Percentiles rank a stretch among this genome's conserved stretches.
These are phyloP conservation scores for Botrytis cinerea DNA, from an alignment of 2,329 filamentous ascomycete species.

Conservation along the genomic window DNA sequence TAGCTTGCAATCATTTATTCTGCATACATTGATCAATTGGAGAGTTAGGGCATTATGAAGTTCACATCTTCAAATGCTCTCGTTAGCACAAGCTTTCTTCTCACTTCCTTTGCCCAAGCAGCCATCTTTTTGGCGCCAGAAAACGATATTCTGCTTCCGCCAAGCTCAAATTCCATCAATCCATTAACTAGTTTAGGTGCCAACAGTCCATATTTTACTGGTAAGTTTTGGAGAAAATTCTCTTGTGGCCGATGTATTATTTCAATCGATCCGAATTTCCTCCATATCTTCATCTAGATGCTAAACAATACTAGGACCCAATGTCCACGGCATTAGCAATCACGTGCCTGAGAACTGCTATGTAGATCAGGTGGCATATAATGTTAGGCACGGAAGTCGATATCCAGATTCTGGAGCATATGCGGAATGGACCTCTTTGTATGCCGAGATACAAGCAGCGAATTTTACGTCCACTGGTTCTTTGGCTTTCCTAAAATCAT, in stretches of 20 bases:
- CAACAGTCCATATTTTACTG: constrained; percentile 21
- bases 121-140: not conserved
- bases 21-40: not conserved
- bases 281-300: no score
- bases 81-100: not conserved
- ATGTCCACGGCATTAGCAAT: constrained; percentile 56
- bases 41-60: not conserved
- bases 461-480: constrained; percentile 55
- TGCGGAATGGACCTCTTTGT: constrained; percentile 49
- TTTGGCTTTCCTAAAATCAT: constrained; percentile 58
- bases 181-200: constrained; percentile 5
- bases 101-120: constrained; percentile 10
- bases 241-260: not conserved
- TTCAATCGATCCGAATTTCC: not conserved
- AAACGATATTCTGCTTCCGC: constrained; percentile 12
- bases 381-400: constrained; percentile 62
- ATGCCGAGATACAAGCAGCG: constrained; percentile 52
- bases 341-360: constrained; percentile 57
- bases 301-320: constrained; percentile 30
- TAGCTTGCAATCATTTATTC: not conserved
- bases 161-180: not conserved
- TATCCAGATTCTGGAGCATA: constrained; percentile 65
- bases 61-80: not conserved
- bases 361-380: constrained; percentile 62
- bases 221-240: not conserved